Evolutionary conservation across 208 protist genomes (phyloP), one percentile per base, ranked within the genome.

Genomic region (Trypanosoma brucei): DNA sequence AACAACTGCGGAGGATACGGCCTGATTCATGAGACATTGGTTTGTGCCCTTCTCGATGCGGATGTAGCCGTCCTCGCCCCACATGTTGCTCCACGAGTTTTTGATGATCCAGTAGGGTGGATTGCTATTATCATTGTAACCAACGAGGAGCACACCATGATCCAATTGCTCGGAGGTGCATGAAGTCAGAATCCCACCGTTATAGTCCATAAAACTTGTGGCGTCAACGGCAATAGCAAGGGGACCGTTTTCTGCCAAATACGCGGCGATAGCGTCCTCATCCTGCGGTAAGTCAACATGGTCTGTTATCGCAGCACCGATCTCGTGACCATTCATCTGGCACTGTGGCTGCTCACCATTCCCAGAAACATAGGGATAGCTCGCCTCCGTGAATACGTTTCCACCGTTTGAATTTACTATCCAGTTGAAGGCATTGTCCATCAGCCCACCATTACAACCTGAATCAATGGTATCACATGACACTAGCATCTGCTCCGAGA

Each of bases 401-500:
- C 88, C 85, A 46, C 84, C 78, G 33, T 81, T 64, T 59, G 86
- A 84, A 13, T 65, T 42, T 3, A 81, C 22, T 40, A 97, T 62
- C 71, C 79, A 96, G 46, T 84, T 60, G 64, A 86, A 93, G 1
- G 91, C 92, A 44, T 84, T 58, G 53, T 81, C 62, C 75, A 96
- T 96, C 40, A 92, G 63, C n/a, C 96, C 94, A 48, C 95, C 94
- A 53, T 77, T 67, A 77, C 92, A 97, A 57, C 88, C 92, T 7
- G 50, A 4, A 59, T 95, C 75, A n/a, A 65, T 68, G n/a, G 68
- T 57, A 55, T 87, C 92, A 76, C 96, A 98, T 48, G 93, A 86
- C 55, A 98, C 93, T 35, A 98, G 79, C 65, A 97, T 75, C 82
- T 98, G 88, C 81, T 98, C 95, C 5, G 93, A 97, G 31, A 98